These are phyloP conservation scores for Sugiyamaella qingdaonensis DNA, from an alignment of 805 yeast genomes.

Conservation along the genomic window DNA sequence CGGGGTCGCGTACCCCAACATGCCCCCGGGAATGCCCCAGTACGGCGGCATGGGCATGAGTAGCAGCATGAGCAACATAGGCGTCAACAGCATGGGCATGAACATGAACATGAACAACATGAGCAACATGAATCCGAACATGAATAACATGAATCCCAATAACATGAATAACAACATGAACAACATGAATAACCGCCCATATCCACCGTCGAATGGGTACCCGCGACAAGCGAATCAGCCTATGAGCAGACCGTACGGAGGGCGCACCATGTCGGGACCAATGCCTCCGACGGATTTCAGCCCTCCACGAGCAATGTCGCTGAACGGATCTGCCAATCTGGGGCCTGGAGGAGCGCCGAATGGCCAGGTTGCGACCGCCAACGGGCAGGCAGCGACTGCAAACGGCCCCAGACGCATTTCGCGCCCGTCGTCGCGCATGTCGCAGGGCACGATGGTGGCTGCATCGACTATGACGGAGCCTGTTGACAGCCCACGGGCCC, in stretches of 20 bases:
- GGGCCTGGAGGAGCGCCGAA: constrained; percentile 8
- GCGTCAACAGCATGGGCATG: constrained; percentile 1
- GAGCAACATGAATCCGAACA: not conserved
- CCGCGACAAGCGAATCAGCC: not conserved
- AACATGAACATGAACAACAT: no score
- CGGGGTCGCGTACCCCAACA: constrained; percentile 10
- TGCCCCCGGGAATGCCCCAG: not conserved
- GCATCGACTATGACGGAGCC: constrained; percentile 21
- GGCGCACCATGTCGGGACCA: not conserved
- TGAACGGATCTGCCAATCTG: not conserved
- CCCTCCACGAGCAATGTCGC: not conserved
- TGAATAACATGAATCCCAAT: not conserved
- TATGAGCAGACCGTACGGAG: not conserved
- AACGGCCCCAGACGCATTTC: constrained; percentile 5
- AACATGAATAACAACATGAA: not conserved
- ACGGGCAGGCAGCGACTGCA: not conserved
- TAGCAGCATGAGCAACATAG: no score
- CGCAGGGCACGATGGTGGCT: constrained; percentile 15
- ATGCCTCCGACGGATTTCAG: not conserved
- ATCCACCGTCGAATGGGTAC: not conserved
- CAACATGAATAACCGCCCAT: not conserved
- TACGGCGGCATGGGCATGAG: not conserved
- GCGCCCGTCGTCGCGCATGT: constrained; percentile 18
- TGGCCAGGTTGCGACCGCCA: not conserved
- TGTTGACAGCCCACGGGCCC: constrained; percentile 1